phyloP scores from a whole-genome alignment of 345 rosid genomes.

The Gossypium arboreum region DNA sequence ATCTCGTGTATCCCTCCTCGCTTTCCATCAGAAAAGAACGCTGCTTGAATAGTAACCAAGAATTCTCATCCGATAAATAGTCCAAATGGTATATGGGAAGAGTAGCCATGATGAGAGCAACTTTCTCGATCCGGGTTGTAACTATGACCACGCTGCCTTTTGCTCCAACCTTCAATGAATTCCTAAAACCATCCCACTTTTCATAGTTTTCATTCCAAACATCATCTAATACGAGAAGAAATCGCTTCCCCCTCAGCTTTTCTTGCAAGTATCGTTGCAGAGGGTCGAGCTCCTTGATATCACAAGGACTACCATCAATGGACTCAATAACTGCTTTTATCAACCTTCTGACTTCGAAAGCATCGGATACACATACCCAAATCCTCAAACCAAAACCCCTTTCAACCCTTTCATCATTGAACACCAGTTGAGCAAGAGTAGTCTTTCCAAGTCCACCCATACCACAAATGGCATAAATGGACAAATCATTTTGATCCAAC shows the following conservation, averaged over 20 bases:
- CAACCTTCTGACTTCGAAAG: conserved; percentile 17
- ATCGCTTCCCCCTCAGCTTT: not conserved
- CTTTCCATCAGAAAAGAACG: not conserved
- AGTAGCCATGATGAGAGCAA: conserved; percentile 15
- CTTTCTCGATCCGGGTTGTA: conserved; percentile 14
- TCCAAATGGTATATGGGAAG: conserved; percentile 7
- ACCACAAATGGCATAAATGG: not conserved
- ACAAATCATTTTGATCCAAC: conserved; percentile 2
- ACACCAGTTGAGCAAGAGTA: conserved; percentile 24
- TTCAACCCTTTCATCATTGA: conserved; percentile 20
- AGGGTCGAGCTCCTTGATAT: not conserved
- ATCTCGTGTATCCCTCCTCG: not conserved
- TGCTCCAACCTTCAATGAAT: not conserved
- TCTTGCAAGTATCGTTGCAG: conserved; percentile 11
- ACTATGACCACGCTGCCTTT: not conserved
- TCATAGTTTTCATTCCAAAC: conserved; percentile 19
- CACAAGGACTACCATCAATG: not conserved
- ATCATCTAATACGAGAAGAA: conserved; percentile 16
- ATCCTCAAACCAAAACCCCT: conserved; percentile 12
- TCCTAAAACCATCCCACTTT: conserved; percentile 8
- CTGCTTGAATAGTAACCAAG: conserved; percentile 11
- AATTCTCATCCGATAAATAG: conserved; percentile 1
- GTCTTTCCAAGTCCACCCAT: conserved; percentile 16
- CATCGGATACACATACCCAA: conserved; percentile 26
- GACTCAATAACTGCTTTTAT: conserved; percentile 15